Evolutionary conservation across 2,329 filamentous ascomycete genomes (phyloP).

Genomic region (Paramyrothecium roridum): DNA sequence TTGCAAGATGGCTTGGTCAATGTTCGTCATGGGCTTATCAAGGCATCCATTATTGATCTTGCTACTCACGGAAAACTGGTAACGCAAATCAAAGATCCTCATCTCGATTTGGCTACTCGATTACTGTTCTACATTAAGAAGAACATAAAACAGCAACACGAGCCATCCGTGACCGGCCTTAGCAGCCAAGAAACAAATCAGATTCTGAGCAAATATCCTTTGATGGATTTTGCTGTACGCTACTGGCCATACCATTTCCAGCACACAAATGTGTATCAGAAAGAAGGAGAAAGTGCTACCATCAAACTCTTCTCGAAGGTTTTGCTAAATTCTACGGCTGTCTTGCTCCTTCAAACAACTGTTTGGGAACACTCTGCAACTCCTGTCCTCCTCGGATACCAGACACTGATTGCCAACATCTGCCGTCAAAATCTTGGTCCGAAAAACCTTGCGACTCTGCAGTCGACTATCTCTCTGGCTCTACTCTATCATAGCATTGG

Average conservation of each 20-base stretch:
- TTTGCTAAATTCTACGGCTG: constrained; percentile 6
- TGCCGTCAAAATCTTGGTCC: constrained; percentile 24
- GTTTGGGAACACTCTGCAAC: constrained; percentile 20
- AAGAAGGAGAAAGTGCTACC: constrained; percentile 4
- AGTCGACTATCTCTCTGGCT: constrained; percentile 12
- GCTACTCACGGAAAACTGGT: constrained; percentile 26
- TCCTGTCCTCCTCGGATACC: constrained; percentile 22
- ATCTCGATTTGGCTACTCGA: constrained; percentile 26
- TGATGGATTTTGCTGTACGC: constrained; percentile 17
- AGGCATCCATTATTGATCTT: constrained; percentile 23
- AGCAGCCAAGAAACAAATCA: constrained; percentile 19
- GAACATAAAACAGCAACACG: constrained; percentile 21
- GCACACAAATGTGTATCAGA: constrained; percentile 4
- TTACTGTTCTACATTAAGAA: constrained; percentile 29
- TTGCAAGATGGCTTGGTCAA: constrained; percentile 28
- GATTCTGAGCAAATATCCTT: constrained; percentile 13
- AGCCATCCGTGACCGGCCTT: constrained; percentile 24
- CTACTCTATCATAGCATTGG: constrained; percentile 11
- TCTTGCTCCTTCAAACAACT: constrained; percentile 8
- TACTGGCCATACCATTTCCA: constrained; percentile 14
- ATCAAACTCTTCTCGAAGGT: constrained; percentile 9
- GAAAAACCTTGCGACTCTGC: constrained; percentile 9
- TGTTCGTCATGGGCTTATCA: constrained; percentile 30
- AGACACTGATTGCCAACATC: constrained; percentile 22
- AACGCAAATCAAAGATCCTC: constrained; percentile 24